Base-by-base conservation (phyloP, 352 stramenopile genomes). In the Phytophthora fragariaefolia region DNA sequence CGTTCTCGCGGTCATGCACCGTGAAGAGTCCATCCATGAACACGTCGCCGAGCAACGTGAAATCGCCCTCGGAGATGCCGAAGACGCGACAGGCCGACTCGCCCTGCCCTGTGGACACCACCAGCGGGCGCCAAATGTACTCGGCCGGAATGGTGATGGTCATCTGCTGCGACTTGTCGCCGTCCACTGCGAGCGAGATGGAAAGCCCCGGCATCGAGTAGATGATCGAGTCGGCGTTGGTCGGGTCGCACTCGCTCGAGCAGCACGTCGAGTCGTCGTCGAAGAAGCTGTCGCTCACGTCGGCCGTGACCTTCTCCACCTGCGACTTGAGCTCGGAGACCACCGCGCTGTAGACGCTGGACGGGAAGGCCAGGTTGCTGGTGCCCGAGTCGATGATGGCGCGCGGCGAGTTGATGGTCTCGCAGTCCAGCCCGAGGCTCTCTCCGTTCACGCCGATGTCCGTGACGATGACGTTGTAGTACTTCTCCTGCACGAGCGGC, bases 21-120 rank as follows among this genome's bases (percentile, higher is more conserved):
- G 82, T 93, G 62, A 91, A 90, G 4, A 95, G 66, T 3, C 87
- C 87, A 61, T 95, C 87, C 85, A 93, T 93, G 55, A 95, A 95
- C 10, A 95, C 87, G 53, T 93, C 80, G 12, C 87, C 87, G 1
- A 95, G 76, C 26, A 95, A 50, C 38, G 84, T 93, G 34, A 87
- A 86, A 24, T 83, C 75, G 15, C 85, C 84, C 34, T 95, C 87
- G 2, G 87, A 93, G 48, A 95, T 91, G 38, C 87, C 87, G 61
- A 94, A 93, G 6, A 93, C 83, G 26, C 87, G 82, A 46, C 87
- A 95, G 17, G 65, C 62, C 6, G 71, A 53, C 20, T 80, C 73
- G 2, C 79, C 81, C 10, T 61, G 65, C 9, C 64, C 79, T 24
- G 74, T 71, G 1, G 71, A 81, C 12, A 92, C 52, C 22, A 91